phyloP scores from a whole-genome alignment of 129 eudicot genomes.

The Gnaphalium uliginosum region DNA sequence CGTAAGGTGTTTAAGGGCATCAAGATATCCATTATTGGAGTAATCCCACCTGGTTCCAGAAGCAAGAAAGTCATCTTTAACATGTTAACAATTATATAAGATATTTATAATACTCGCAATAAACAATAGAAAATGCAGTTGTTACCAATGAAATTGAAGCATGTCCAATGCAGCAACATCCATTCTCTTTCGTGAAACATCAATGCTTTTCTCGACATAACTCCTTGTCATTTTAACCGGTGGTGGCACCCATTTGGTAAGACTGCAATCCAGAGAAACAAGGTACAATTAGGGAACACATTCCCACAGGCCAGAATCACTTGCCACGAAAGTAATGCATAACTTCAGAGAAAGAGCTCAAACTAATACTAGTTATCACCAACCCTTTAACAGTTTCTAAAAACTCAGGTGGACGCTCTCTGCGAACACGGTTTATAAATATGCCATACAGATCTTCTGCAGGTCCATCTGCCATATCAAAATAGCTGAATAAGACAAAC shows the following conservation, averaged over 20 bases:
- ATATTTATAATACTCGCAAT: not conserved
- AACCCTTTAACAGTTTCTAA: slow-evolving; percentile 91
- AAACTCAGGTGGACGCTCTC: slow-evolving; percentile 90
- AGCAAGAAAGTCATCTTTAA: not conserved
- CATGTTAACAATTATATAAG: not conserved
- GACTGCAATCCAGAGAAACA: slow-evolving; percentile 52
- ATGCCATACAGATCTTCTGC: slow-evolving; percentile 98
- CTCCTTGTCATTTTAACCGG: slow-evolving; percentile 97
- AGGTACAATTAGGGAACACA: slow-evolving; percentile 12
- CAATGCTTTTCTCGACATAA: slow-evolving; percentile 72
- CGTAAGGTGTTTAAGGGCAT: slow-evolving; percentile 94
- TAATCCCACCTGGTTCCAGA: slow-evolving; percentile 84
- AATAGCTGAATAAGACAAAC: not conserved
- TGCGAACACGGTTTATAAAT: slow-evolving; percentile 92
- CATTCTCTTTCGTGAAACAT: slow-evolving; percentile 93
- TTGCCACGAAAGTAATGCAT: not conserved
- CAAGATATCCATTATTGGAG: slow-evolving; percentile 91
- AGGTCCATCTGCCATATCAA: slow-evolving; percentile 81
- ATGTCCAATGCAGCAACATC: slow-evolving; percentile 95
- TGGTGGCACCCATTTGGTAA: slow-evolving; percentile 99
- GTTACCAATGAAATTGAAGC: slow-evolving; percentile 99
- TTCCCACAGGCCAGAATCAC: not conserved
- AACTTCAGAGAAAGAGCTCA: not conserved
- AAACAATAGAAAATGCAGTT: slow-evolving; percentile 6
- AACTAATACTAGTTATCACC: slow-evolving; percentile 26